Conservation (phyloP, 2,329 filamentous ascomycete species). For the Cryphonectria parasitica region DNA sequence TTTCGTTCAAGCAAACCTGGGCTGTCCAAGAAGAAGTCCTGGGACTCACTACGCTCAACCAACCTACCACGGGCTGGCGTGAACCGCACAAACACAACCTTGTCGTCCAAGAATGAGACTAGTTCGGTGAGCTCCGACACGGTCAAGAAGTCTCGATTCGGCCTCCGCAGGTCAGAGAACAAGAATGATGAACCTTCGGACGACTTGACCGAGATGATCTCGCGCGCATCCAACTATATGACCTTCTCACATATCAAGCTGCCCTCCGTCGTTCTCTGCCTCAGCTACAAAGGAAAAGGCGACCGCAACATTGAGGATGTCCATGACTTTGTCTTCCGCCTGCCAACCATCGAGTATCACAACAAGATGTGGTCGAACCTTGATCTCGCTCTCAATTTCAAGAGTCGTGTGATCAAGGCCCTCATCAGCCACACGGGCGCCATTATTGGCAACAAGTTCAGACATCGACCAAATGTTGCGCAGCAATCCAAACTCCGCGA, state of each 20-base stretch:
- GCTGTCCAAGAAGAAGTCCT: slow-evolving; percentile 56
- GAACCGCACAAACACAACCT: slow-evolving; percentile 51
- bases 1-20: slow-evolving; percentile 53
- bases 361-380: slow-evolving; percentile 99
- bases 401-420: slow-evolving; percentile 92
- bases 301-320: slow-evolving; percentile 96
- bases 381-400: slow-evolving; percentile 87
- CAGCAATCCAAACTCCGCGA: slow-evolving; percentile 81
- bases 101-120: slow-evolving; percentile 44
- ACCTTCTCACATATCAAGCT: slow-evolving; percentile 95
- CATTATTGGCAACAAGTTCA: slow-evolving; percentile 97
- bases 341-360: slow-evolving; percentile 91
- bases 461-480: slow-evolving; percentile 79
- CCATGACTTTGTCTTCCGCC: slow-evolving; percentile 94
- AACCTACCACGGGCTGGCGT: slow-evolving; percentile 49
- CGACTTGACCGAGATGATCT: slow-evolving; percentile 96
- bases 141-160: slow-evolving; percentile 60
- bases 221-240: slow-evolving; percentile 94
- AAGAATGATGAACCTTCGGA: slow-evolving; percentile 72
- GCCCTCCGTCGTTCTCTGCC: slow-evolving; percentile 89
- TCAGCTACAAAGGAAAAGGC: slow-evolving; percentile 95
- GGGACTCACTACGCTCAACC: slow-evolving; percentile 56
- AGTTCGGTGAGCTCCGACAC: slow-evolving; percentile 43
- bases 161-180: slow-evolving; percentile 49
- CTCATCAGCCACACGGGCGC: slow-evolving; percentile 94